These are phyloP conservation scores for Aspergillus flavus DNA, from an alignment of 2,329 filamentous ascomycete species.

Conservation along the genomic window DNA sequence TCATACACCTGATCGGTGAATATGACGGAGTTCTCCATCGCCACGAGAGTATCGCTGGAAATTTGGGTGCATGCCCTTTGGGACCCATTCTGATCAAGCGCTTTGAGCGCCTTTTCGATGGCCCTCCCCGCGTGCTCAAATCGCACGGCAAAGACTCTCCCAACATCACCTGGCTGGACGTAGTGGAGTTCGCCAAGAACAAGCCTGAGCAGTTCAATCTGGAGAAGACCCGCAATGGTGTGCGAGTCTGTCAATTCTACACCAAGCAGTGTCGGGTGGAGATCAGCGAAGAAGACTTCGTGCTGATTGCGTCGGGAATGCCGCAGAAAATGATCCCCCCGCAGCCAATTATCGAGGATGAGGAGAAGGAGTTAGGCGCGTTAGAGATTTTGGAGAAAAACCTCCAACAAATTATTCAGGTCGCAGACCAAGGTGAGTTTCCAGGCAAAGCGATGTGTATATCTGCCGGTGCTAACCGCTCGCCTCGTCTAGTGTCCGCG, in stretches of 20 bases:
- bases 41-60: slow-evolving; percentile 84
- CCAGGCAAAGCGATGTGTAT: neutral
- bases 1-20: slow-evolving; percentile 72
- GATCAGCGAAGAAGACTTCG: slow-evolving; percentile 85
- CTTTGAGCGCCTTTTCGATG: slow-evolving; percentile 84
- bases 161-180: slow-evolving; percentile 78
- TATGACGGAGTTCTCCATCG: slow-evolving; percentile 85
- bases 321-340: slow-evolving; percentile 80
- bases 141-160: slow-evolving; percentile 63
- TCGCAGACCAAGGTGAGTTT: slow-evolving; percentile 69
- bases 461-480: neutral
- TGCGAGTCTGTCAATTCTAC: slow-evolving; percentile 76
- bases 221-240: slow-evolving; percentile 67
- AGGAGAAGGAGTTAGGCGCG: slow-evolving; percentile 80
- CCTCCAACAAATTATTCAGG: slow-evolving; percentile 73
- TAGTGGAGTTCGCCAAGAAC: slow-evolving; percentile 79
- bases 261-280: slow-evolving; percentile 80
- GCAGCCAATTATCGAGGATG: slow-evolving; percentile 81
- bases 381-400: slow-evolving; percentile 82
- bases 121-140: slow-evolving; percentile 69
- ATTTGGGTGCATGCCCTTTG: slow-evolving; percentile 79
- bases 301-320: slow-evolving; percentile 79
- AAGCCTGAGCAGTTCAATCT: slow-evolving; percentile 78
- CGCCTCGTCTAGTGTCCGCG: slow-evolving; percentile 57
- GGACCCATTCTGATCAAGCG: slow-evolving; percentile 82